Conservation (phyloP, 805 yeast species). For the Ogataea siamensis region DNA sequence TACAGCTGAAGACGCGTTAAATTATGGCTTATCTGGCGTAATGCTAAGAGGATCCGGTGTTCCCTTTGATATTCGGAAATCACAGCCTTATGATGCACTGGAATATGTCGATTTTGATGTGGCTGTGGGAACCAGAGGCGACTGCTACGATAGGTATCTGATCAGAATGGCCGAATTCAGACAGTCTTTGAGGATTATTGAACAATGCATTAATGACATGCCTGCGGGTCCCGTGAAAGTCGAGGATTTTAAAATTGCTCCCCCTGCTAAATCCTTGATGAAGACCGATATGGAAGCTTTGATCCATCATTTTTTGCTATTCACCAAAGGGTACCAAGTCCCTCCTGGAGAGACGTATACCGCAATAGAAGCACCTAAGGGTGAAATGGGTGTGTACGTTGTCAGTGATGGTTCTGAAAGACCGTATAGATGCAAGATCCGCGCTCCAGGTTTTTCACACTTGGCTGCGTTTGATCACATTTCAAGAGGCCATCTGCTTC, state of each 20-base stretch:
- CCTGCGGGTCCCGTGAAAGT: conserved; percentile 91
- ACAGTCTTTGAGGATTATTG: conserved; percentile 84
- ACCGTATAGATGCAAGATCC: conserved; percentile 88
- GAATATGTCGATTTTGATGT: conserved; percentile 82
- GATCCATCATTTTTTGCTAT: conserved; percentile 83
- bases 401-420: conserved; percentile 88
- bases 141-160: conserved; percentile 87
- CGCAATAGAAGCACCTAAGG: conserved; percentile 92
- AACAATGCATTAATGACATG: conserved; percentile 87
- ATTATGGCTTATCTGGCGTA: conserved; percentile 78
- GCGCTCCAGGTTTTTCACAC: conserved; percentile 94
- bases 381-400: conserved; percentile 89
- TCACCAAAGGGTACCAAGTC: conserved; percentile 84
- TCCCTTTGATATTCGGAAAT: conserved; percentile 81
- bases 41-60: conserved; percentile 91
- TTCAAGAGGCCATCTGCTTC: conserved; percentile 80
- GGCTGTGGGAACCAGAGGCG: conserved; percentile 85
- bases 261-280: conserved; percentile 80
- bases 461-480: conserved; percentile 86
- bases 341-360: conserved; percentile 92
- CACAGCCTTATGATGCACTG: conserved; percentile 89
- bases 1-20: conserved; percentile 83
- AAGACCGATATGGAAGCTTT: conserved; percentile 91
- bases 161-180: conserved; percentile 90
- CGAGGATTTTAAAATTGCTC: conserved; percentile 81